phyloP scores from a whole-genome alignment of 1,284 basidiomycete species.

The Farysia itapuensis region DNA sequence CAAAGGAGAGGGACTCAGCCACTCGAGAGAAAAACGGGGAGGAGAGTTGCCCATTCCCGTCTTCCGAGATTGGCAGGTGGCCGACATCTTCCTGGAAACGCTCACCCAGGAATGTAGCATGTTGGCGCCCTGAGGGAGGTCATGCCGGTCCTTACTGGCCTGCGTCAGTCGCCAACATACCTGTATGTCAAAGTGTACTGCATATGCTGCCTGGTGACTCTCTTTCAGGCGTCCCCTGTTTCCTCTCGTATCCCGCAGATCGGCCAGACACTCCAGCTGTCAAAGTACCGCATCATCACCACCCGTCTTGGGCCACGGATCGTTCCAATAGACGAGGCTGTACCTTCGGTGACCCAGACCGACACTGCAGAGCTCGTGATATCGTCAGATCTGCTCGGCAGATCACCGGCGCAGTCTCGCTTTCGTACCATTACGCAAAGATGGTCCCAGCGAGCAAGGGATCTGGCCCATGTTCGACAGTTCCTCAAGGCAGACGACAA shows the following conservation, averaged over 20 bases:
- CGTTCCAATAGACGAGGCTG: constrained; percentile 16
- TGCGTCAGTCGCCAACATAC: constrained; percentile 50
- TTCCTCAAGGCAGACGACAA: constrained; percentile 21
- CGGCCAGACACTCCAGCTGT: constrained; percentile 20
- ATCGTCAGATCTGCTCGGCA: constrained; percentile 27
- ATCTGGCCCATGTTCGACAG: constrained; percentile 38
- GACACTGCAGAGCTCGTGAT: constrained; percentile 15
- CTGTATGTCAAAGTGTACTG: constrained; percentile 55
- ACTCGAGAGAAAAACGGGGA: too few species aligned
- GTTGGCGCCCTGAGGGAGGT: constrained; percentile 5
- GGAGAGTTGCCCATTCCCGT: too few species aligned
- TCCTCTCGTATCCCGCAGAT: constrained; percentile 42
- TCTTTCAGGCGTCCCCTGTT: constrained; percentile 49
- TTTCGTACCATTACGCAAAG: constrained; percentile 15
- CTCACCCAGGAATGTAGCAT: too few species aligned
- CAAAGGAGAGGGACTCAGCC: too few species aligned
- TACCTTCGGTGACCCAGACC: background rate
- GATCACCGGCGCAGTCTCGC: constrained; percentile 7
- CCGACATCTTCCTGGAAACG: too few species aligned
- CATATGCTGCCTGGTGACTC: constrained; percentile 49
- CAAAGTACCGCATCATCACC: constrained; percentile 16
- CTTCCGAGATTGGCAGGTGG: too few species aligned
- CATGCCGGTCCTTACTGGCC: constrained; percentile 39
- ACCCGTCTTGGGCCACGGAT: constrained; percentile 21
- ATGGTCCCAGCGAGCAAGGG: constrained; percentile 40